Evolutionary conservation across 768 basidiomycete genomes (phyloP), one percentile per base, ranked within the genome.

Genomic region (Pulveroboletus sp.): DNA sequence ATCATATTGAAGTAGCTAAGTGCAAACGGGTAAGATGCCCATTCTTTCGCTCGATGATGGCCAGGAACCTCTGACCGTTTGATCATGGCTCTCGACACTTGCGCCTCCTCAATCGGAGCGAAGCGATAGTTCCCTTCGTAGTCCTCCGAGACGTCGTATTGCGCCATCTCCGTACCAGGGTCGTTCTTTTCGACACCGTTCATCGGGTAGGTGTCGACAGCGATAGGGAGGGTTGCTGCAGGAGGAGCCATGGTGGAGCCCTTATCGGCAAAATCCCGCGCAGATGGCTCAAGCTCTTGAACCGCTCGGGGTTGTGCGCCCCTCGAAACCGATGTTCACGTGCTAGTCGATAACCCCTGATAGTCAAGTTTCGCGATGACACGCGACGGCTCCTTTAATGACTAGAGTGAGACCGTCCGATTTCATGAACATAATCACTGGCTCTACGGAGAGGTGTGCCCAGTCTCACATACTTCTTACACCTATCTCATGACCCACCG

Each of bases 71-170:
- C 21, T 48, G n/a, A 83, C 81, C 85, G 70, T 67, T 80, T 83
- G 58, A 85, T 86, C 85, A 87, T 88, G 40, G 85, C 85, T 38
- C 86, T 73, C 8, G 85, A 81, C 3, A 89, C 86, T 55, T 87
- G 79, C 8, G 85, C 82, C 69, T 89, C 87, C 58, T 83, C 76
- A 49, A 87, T 85, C 3, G 85, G 85, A 2, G 85, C 85, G 51
- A 86, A 87, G 30, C 73, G 74, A 68, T 85, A 86, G 49, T 76
- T 62, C 4, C 85, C 86, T 24, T 80, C 69, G 57, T 85, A 86
- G 46, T 66, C 65, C 44, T 66, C 65, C 46, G 51, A 48, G 26
- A 64, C 51, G 45, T 66, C 56, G 11, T 59, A 55, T 12, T 60
- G 49, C 21, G 21, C 21, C 21, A 21, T 21, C 21, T 54, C 32